Conservation (phyloP, 2,329 filamentous ascomycete genomes). For the Raffaelea arxii region DNA sequence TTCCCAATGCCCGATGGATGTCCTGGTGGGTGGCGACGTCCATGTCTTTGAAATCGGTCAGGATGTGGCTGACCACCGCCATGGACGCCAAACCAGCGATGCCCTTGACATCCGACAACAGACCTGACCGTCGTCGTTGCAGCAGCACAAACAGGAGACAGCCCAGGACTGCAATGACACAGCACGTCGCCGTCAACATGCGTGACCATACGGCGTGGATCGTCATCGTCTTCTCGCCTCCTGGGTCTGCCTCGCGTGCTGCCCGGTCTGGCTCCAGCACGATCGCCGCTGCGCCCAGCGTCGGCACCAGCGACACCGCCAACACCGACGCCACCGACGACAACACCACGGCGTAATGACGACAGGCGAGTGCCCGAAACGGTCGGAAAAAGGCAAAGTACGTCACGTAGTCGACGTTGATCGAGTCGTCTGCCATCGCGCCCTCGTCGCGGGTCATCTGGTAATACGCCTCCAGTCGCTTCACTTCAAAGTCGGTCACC, state of each 20-base stretch:
- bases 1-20: constrained; percentile 58
- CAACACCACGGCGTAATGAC: constrained; percentile 58
- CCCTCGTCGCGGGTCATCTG: constrained; percentile 52
- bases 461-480: constrained; percentile 56
- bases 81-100: constrained; percentile 67
- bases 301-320: constrained; percentile 59
- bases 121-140: constrained; percentile 51
- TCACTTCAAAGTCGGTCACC: constrained; percentile 55
- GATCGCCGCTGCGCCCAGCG: constrained; percentile 54
- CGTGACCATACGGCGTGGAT: constrained; percentile 52
- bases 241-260: constrained; percentile 30
- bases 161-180: constrained; percentile 48
- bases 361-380: constrained; percentile 48
- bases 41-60: constrained; percentile 64
- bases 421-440: constrained; percentile 52
- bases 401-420: constrained; percentile 68
- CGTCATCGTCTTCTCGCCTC: constrained; percentile 40
- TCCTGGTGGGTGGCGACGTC: constrained; percentile 56
- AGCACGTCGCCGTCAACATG: constrained; percentile 44
- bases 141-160: constrained; percentile 50
- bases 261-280: constrained; percentile 43
- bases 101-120: constrained; percentile 59
- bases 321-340: constrained; percentile 56
- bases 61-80: constrained; percentile 63
- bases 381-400: constrained; percentile 57